Conservation (phyloP, 2,329 filamentous ascomycete species). For the Colletotrichum liriopes region DNA sequence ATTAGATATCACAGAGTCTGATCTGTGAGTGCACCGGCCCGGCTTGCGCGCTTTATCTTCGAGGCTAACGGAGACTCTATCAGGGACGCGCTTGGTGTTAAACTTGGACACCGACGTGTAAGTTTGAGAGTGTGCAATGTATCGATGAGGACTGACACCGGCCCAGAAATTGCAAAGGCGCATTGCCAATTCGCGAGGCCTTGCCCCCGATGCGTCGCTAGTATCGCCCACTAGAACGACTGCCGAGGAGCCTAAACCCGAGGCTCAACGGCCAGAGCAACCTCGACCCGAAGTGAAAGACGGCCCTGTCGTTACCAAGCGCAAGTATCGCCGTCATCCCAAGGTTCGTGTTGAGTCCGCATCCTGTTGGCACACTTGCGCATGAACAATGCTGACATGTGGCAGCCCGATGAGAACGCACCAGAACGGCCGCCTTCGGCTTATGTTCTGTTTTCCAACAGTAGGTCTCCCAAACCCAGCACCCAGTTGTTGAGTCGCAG, state of each 20-base stretch:
- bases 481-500: neutral
- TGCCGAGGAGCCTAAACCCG: conserved; percentile 69
- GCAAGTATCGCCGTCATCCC: conserved; percentile 84
- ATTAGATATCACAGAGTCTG: conserved; percentile 86
- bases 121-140: conserved; percentile 46
- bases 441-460: conserved; percentile 90
- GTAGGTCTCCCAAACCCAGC: conserved; percentile 63
- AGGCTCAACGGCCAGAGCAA: conserved; percentile 68
- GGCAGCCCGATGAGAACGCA: conserved; percentile 81
- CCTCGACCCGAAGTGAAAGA: conserved; percentile 58
- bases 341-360: conserved; percentile 67
- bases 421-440: conserved; percentile 86
- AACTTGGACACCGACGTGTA: conserved; percentile 86
- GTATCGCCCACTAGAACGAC: conserved; percentile 64
- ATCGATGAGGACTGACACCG: neutral
- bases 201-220: conserved; percentile 69
- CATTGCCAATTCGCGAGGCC: conserved; percentile 81
- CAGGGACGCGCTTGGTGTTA: conserved; percentile 82
- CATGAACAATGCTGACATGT: conserved; percentile 8
- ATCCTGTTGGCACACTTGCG: neutral
- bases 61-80: neutral
- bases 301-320: conserved; percentile 67
- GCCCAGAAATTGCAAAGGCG: conserved; percentile 84
- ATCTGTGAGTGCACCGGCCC: conserved; percentile 72
- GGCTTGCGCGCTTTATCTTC: neutral